Conservation (phyloP, 2,329 filamentous ascomycete species). For the Xylaria polymorpha region DNA sequence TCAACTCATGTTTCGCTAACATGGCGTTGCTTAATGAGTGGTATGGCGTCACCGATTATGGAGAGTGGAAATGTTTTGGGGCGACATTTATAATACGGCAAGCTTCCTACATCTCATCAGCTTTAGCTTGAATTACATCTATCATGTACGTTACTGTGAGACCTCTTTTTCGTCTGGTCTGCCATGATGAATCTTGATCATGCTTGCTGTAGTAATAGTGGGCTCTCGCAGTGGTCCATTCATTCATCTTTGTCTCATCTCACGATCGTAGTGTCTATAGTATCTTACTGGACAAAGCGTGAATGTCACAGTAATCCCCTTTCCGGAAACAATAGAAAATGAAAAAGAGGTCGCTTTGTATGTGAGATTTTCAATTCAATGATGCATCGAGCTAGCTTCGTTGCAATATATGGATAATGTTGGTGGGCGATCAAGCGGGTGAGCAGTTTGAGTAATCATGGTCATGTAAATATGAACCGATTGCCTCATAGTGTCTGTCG, state of each 20-base stretch:
- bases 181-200: background rate
- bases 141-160: conserved; percentile 1
- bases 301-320: conserved; percentile 22
- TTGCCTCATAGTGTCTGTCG: background rate
- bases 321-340: conserved; percentile 48
- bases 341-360: conserved; percentile 40
- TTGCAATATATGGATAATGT: conserved; percentile 19
- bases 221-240: background rate
- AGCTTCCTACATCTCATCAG: conserved; percentile 28
- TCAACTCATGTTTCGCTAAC: conserved; percentile 20
- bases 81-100: background rate
- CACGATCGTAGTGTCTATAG: conserved; percentile 29
- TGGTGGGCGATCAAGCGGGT: conserved; percentile 8
- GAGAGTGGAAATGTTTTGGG: background rate
- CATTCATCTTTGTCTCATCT: conserved; percentile 41
- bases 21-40: background rate
- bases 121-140: background rate
- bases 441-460: conserved; percentile 18
- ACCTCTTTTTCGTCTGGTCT: background rate
- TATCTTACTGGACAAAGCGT: conserved; percentile 43
- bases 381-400: conserved; percentile 40
- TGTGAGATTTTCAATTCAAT: conserved; percentile 34
- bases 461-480: conserved; percentile 8
- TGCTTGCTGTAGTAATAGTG: background rate
- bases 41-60: conserved; percentile 14